These are phyloP conservation scores for Xylaria sp. DNA, from an alignment of 2,329 filamentous ascomycete species.

Conservation along the genomic window DNA sequence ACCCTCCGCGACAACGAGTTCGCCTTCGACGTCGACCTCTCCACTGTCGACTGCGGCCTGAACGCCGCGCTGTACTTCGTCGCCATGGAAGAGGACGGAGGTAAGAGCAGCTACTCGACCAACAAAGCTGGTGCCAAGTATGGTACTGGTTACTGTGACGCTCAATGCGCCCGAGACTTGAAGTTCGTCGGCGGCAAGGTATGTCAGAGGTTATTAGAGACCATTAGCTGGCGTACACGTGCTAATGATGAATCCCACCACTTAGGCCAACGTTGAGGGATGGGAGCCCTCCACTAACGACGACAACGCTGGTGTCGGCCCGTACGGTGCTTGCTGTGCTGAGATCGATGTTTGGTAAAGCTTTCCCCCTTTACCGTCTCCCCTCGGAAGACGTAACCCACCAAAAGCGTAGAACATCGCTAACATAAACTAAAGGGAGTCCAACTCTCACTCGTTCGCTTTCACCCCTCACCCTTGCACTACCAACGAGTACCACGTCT, in stretches of 20 bases:
- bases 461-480: slow-evolving; percentile 65
- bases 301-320: slow-evolving; percentile 52
- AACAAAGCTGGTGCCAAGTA: slow-evolving; percentile 54
- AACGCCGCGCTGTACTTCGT: slow-evolving; percentile 66
- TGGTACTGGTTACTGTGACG: slow-evolving; percentile 58
- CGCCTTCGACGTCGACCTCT: slow-evolving; percentile 66
- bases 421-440: slow-evolving; percentile 43
- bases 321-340: slow-evolving; percentile 57
- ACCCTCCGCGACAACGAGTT: slow-evolving; percentile 63
- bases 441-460: slow-evolving; percentile 63
- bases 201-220: too few relatives aligned
- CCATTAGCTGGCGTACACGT: neutral
- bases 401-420: neutral
- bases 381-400: neutral
- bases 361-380: too few relatives aligned
- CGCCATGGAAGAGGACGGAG: slow-evolving; percentile 59
- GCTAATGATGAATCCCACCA: slow-evolving; percentile 4
- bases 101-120: slow-evolving; percentile 48
- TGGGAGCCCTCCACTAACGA: slow-evolving; percentile 54
- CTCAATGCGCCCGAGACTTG: slow-evolving; percentile 51
- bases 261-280: slow-evolving; percentile 51
- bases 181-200: slow-evolving; percentile 55
- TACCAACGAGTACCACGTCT: slow-evolving; percentile 50
- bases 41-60: slow-evolving; percentile 61
- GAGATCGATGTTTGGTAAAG: slow-evolving; percentile 62